Percentiles rank a stretch among this genome's conserved stretches.
phyloP scores from a whole-genome alignment of 495 filamentous ascomycete genomes.

The Aspergillus panamensis region DNA sequence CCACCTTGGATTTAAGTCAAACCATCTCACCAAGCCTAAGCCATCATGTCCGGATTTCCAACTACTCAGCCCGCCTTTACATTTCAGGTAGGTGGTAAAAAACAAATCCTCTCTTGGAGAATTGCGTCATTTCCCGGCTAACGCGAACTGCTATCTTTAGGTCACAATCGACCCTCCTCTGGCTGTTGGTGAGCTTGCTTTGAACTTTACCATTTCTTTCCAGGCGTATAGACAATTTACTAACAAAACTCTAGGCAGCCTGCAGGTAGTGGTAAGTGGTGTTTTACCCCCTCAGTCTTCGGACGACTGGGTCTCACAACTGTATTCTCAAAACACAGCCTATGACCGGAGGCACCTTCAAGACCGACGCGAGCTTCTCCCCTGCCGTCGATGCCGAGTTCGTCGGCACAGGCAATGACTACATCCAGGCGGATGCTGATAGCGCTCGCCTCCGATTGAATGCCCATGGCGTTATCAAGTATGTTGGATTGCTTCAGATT shows the following conservation, averaged over 20 bases:
- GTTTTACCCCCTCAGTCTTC: not conserved
- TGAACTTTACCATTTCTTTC: not conserved
- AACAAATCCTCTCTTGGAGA: not conserved
- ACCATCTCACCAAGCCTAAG: not conserved
- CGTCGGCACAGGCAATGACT: constrained; percentile 47
- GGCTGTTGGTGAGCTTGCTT: constrained; percentile 20
- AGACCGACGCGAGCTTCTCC: constrained; percentile 38
- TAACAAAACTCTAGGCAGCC: constrained; percentile 8
- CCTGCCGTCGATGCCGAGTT: constrained; percentile 48
- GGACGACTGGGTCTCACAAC: not conserved
- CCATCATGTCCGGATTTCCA: constrained; percentile 41
- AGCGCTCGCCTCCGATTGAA: constrained; percentile 49
- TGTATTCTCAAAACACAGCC: constrained; percentile 31
- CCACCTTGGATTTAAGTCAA: not conserved
- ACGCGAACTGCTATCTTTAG: constrained; percentile 10
- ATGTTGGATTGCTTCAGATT: constrained; percentile 1
- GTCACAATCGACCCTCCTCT: constrained; percentile 23
- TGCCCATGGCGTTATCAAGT: constrained; percentile 47
- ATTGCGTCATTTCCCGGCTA: not conserved
- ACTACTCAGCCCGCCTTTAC: constrained; percentile 45
- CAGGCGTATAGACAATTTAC: not conserved
- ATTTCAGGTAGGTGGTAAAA: constrained; percentile 29
- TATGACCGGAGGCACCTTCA: constrained; percentile 43
- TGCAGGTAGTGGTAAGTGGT: constrained; percentile 27
- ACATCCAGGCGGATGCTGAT: constrained; percentile 48